Percentiles rank a stretch among this genome's conserved stretches.
Evolutionary conservation across 306 rosid genomes (phyloP).

Genomic region (Lathyrus tuberosus): DNA sequence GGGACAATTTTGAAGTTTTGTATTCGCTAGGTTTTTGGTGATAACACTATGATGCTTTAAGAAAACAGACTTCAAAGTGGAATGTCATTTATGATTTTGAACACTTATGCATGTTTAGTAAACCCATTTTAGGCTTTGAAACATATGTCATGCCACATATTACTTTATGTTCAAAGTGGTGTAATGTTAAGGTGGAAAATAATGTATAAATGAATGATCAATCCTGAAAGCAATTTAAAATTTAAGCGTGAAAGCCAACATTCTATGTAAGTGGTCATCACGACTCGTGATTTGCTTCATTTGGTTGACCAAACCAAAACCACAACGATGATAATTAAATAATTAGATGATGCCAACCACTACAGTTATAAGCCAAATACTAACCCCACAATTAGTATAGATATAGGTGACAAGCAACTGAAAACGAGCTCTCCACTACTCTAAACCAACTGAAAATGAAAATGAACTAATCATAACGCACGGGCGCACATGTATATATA

Average conservation of each 20-base stretch:
- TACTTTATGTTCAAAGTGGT: neutral
- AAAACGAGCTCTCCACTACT: conserved; percentile 82
- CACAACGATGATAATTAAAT: conserved; percentile 3
- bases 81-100: neutral
- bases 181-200: conserved; percentile 1
- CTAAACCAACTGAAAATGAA: conserved; percentile 1
- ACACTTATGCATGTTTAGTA: neutral
- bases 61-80: neutral
- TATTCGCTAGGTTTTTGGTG: neutral
- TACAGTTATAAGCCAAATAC: conserved; percentile 24
- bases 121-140: neutral
- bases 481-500: neutral
- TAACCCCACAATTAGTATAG: conserved; percentile 4
- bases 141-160: neutral
- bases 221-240: neutral
- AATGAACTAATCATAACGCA: neutral
- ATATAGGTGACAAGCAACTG: neutral
- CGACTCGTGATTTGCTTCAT: conserved; percentile 32
- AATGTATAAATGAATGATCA: neutral
- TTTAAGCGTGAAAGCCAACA: conserved; percentile 6
- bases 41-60: neutral
- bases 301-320: conserved; percentile 45
- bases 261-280: conserved; percentile 42
- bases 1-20: too few species aligned
- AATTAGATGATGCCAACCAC: conserved; percentile 37